phyloP scores from a whole-genome alignment of 2,329 filamentous ascomycete species.

The Verticillium zaregamsianum region DNA sequence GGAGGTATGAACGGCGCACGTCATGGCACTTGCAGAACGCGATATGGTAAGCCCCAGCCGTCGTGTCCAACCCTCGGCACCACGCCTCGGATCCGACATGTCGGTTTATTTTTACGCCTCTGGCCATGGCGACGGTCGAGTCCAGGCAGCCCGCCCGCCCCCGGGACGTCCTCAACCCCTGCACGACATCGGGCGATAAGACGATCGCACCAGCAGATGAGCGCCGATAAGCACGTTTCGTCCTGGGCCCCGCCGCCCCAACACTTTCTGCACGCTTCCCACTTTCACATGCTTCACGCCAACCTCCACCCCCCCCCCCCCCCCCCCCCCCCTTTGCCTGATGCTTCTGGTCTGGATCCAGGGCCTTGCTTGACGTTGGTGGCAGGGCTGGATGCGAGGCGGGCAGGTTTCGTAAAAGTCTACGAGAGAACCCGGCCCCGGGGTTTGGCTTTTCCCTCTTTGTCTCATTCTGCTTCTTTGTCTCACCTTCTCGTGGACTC shows the following conservation, averaged over 20 bases:
- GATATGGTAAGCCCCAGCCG: neutral
- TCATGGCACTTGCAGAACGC: neutral
- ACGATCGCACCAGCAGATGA: neutral
- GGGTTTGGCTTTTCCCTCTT: neutral
- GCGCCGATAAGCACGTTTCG: neutral
- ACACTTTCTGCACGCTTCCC: neutral
- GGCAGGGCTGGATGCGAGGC: neutral
- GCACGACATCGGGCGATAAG: neutral
- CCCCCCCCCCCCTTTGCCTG: neutral
- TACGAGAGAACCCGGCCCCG: neutral
- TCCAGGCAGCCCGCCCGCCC: neutral
- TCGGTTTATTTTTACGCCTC: neutral
- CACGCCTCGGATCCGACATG: neutral
- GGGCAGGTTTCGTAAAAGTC: conserved; percentile 4
- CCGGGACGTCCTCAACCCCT: neutral
- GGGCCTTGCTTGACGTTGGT: neutral
- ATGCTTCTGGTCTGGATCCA: neutral
- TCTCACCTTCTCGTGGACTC: neutral
- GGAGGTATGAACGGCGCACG: neutral
- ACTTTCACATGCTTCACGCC: neutral
- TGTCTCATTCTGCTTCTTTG: neutral
- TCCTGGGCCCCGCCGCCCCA: neutral
- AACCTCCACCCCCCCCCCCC: neutral
- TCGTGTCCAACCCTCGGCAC: neutral
- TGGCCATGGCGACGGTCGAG: neutral